Base-by-base conservation (phyloP, 371 early-diverging fungal genomes). In the Gilbertella persicaria region DNA sequence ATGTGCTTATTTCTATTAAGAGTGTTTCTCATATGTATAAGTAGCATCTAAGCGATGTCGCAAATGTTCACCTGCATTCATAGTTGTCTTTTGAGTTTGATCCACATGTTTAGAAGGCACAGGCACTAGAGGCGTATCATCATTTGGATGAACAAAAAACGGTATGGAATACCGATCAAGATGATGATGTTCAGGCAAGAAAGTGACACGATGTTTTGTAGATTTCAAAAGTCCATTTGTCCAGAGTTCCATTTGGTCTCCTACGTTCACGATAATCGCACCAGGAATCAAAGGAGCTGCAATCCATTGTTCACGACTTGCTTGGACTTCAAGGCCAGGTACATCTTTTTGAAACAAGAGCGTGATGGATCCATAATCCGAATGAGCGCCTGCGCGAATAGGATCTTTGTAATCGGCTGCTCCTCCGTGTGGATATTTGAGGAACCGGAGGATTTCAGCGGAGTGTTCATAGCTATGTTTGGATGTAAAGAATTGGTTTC, bases 311-410 rank as follows among this genome's bases (percentile, higher is more conserved):
- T 63, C 55, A 16, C 79, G 69, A 26, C 71, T 68, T 1, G 78
- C 71, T 48, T 80, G 79, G 1, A 75, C 75, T 53, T 91, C 87
- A 6, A 91, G 71, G 12, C 92, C 92, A 10, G 80, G 79, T 25
- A 83, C 76, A 41, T 87, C 82, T 57, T 82, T 79, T 68, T 88
- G 88, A 62, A 89, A 86, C 45, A 90, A 58, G 12, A 91, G 56
- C 2, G 92, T 90, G 41, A 88, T 62, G 1, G 82, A 78, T 10
- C 92, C 92, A 58, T 88, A 90, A 61, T 90, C 90, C 2, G 85
- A 78, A 40, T 86, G 84, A 45, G 74, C 76, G 45, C 60, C 87
- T 7, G 87, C 88, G 33, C 84, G 52, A 19, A 83, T 79, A n/a
- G 71, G 55, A 17, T 76, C 71, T 35, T 71, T 52, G 53, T 66